Conservation (phyloP, 2,329 filamentous ascomycete genomes). For the Botryotinia narcissicola region DNA sequence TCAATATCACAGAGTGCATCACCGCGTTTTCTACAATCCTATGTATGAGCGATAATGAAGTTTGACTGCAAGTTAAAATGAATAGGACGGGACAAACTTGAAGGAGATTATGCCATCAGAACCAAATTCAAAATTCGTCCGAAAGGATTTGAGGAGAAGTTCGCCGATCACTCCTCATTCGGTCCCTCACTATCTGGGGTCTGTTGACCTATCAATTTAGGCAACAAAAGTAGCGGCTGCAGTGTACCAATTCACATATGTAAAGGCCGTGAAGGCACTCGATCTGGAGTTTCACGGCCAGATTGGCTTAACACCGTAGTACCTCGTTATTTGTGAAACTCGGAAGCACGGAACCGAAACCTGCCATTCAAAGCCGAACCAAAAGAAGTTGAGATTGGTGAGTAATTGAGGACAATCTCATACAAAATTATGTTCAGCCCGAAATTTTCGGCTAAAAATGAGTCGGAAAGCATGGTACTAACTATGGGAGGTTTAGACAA, state of each 20-base stretch:
- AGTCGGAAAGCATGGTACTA: background rate
- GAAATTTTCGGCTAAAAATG: background rate
- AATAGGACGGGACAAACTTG: too few relatives aligned
- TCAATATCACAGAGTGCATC: background rate
- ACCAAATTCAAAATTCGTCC: too few relatives aligned
- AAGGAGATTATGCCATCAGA: too few relatives aligned
- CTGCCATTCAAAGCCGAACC: background rate
- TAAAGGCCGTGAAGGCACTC: background rate
- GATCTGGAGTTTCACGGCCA: background rate
- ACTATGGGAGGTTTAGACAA: background rate
- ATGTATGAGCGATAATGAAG: too few relatives aligned
- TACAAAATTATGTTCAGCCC: background rate
- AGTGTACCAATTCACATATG: background rate
- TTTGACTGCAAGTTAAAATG: too few relatives aligned
- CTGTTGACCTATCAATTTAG: background rate
- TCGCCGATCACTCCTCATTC: too few relatives aligned
- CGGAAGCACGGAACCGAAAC: background rate
- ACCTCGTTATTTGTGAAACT: background rate
- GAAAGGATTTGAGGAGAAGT: too few relatives aligned
- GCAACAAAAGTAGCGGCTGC: background rate
- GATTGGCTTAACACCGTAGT: background rate
- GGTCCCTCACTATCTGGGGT: too few relatives aligned
- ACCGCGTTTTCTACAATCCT: background rate
- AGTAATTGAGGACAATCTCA: background rate
- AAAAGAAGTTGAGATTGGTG: background rate